Evolutionary conservation across 257 asterid species (phyloP), one percentile per base, ranked within the genome.

Genomic region (Lavandula angustifolia): DNA sequence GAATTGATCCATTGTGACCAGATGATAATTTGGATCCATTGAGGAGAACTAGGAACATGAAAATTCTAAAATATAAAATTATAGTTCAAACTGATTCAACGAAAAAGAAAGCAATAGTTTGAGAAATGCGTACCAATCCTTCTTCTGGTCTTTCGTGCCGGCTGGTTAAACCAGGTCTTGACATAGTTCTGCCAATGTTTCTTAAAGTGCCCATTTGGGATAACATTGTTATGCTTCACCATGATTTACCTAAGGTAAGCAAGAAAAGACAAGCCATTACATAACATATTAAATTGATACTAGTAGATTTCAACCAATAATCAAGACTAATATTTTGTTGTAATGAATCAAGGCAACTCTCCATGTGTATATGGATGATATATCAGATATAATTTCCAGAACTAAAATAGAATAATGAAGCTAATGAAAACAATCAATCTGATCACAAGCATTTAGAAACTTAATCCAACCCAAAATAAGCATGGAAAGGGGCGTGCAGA

Each of bases 111-210:
- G 43, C 7, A 18, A 53, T 7, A 22, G 27, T 9, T 33, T 17
- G 12, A 7, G 13, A 5, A 54, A 49, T 47, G 32, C 31, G 59
- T 69, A 82, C 95, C 92, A 29, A 61, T 49, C 49, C 92, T 79
- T 75, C 95, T 82, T 71, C 92, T 79, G 65, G 89, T 77, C 76
- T 87, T 87, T 57, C 89, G 80, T 42, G 92, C 89, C 47, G 95
- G 89, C 76, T 87, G 92, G 58, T 84, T 84, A 69, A 84, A 84
- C 95, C 95, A 86, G 4, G 95, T 86, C 69, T 73, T 86, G 4
- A 86, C 86, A 62, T 84, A 78, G 77, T 81, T 81, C 44, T 83
- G 91, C 95, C 95, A 84, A 58, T 86, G 91, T 79, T 86, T 86
- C 80, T 80, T 81, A 76, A 81, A 86, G 73, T 86, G 95, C 49